Evolutionary conservation across 306 rosid genomes (phyloP).

Genomic region (Pterocarpus macrocarpus): DNA sequence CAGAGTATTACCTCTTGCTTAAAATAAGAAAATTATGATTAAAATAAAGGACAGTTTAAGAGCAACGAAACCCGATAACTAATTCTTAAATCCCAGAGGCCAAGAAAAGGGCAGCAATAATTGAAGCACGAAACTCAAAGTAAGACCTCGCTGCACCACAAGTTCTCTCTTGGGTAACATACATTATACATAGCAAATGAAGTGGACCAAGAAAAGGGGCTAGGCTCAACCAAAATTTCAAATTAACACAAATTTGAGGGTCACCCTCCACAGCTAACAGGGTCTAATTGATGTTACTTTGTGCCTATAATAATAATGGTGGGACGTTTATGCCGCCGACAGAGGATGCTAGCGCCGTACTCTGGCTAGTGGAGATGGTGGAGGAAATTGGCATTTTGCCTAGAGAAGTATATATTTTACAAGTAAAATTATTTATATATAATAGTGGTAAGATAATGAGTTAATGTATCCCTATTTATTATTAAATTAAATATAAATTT

Average conservation of each 20-base stretch:
- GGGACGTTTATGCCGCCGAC: slow-evolving; percentile 57
- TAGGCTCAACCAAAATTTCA: not conserved
- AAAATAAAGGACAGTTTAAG: not conserved
- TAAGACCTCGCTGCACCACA: not conserved
- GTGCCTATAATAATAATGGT: not conserved
- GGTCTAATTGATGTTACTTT: not conserved
- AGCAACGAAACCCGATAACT: not conserved
- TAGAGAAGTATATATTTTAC: not conserved
- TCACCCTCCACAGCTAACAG: not conserved
- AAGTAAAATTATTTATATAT: no score
- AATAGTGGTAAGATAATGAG: no score
- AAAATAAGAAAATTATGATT: no score
- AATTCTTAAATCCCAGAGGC: not conserved
- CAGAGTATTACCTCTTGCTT: not conserved
- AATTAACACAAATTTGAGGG: not conserved
- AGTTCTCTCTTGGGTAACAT: not conserved
- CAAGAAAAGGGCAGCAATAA: slow-evolving; percentile 4
- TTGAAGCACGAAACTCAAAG: not conserved
- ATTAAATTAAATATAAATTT: no score
- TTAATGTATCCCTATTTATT: no score
- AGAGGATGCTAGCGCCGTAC: slow-evolving; percentile 33
- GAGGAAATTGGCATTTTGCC: not conserved
- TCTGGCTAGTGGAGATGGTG: not conserved
- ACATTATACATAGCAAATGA: not conserved
- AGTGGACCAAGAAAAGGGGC: not conserved